phyloP scores from a whole-genome alignment of 1,284 basidiomycete genomes.

The Vanrija pseudolonga region DNA sequence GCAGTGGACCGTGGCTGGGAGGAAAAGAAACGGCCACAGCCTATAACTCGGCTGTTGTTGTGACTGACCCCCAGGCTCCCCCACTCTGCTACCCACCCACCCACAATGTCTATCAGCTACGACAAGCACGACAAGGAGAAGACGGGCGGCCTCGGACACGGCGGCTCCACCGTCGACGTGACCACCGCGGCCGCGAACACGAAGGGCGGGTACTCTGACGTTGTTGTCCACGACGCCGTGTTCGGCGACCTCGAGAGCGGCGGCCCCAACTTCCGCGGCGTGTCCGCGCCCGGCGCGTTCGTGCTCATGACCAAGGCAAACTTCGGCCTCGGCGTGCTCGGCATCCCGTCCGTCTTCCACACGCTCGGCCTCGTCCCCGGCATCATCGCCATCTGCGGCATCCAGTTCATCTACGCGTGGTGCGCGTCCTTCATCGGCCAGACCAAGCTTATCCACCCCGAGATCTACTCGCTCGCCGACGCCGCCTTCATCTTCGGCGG shows the following conservation, averaged over 20 bases:
- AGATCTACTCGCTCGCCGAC: slow-evolving; percentile 27
- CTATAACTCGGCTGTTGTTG: too few species aligned
- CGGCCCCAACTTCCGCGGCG: slow-evolving; percentile 29
- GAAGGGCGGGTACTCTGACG: too few species aligned
- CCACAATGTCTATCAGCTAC: too few species aligned
- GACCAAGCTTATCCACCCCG: slow-evolving; percentile 26
- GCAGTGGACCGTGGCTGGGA: too few species aligned
- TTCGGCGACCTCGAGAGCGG: slow-evolving; percentile 23
- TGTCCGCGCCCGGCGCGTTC: slow-evolving; percentile 11
- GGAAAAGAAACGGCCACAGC: too few species aligned
- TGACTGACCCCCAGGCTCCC: too few species aligned
- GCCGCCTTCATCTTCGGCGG: slow-evolving; percentile 26
- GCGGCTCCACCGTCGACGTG: too few species aligned
- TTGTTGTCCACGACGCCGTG: slow-evolving; percentile 20
- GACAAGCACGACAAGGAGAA: too few species aligned
- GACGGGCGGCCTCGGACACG: too few species aligned
- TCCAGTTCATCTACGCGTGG: slow-evolving; percentile 18
- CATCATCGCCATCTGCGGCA: slow-evolving; percentile 25
- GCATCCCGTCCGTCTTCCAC: slow-evolving; percentile 32
- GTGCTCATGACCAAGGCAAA: slow-evolving; percentile 31
- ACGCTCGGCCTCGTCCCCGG: slow-evolving; percentile 35
- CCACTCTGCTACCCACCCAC: too few species aligned
- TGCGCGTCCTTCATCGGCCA: slow-evolving; percentile 1
- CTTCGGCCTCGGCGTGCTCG: slow-evolving; percentile 36
- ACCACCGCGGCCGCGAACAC: too few species aligned